phyloP scores from a whole-genome alignment of 352 stramenopile species.

The Phytophthora chlamydospora region DNA sequence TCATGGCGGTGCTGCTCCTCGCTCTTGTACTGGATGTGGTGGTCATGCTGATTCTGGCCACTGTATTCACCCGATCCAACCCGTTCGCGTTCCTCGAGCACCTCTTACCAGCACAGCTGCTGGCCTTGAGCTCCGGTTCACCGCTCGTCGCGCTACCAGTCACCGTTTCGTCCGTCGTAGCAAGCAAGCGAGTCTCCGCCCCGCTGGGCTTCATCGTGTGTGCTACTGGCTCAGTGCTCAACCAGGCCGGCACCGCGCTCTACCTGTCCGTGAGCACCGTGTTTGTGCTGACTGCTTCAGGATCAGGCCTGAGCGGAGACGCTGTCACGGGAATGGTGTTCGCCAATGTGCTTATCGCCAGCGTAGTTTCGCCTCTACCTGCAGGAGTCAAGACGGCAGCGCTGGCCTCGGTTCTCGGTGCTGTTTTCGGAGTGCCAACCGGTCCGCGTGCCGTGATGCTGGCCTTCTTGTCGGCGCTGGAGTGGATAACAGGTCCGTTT shows the following conservation, averaged over 20 bases:
- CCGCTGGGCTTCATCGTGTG: conserved; percentile 66
- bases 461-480: conserved; percentile 48
- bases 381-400: conserved; percentile 37
- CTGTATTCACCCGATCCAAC: conserved; percentile 52
- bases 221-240: conserved; percentile 47
- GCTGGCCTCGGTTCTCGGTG: conserved; percentile 49
- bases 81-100: conserved; percentile 52
- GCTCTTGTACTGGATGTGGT: conserved; percentile 50
- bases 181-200: conserved; percentile 59
- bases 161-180: conserved; percentile 57
- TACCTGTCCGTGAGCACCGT: conserved; percentile 56
- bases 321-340: conserved; percentile 43
- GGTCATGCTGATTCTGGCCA: conserved; percentile 42
- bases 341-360: conserved; percentile 44
- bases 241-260: conserved; percentile 68
- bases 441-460: conserved; percentile 39
- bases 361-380: conserved; percentile 48
- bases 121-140: conserved; percentile 58
- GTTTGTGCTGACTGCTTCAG: conserved; percentile 49
- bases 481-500: conserved; percentile 67
- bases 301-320: conserved; percentile 15
- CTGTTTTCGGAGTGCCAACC: conserved; percentile 46
- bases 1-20: conserved; percentile 55
- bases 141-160: conserved; percentile 55
- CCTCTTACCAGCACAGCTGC: conserved; percentile 52